Conservation (phyloP, 208 protist species). For the Trypanosoma platydactyli region DNA sequence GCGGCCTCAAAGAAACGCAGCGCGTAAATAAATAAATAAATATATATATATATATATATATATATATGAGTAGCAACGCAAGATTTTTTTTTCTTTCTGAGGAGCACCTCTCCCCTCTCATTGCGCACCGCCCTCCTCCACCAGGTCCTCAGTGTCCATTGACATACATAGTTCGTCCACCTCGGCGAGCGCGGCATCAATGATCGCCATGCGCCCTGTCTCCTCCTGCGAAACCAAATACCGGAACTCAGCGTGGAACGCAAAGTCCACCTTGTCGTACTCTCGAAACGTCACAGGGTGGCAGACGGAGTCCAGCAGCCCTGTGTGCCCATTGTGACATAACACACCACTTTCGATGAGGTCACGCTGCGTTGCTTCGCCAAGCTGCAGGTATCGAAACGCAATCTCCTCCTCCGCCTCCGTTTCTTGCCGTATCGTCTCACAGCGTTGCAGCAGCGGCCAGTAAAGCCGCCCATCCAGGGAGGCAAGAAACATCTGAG, state of each 20-base stretch:
- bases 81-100: constrained; percentile 2
- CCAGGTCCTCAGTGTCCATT: background rate
- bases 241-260: constrained; percentile 47
- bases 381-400: constrained; percentile 47
- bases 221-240: constrained; percentile 55
- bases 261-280: constrained; percentile 50
- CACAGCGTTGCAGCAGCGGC: constrained; percentile 61
- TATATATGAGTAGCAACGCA: background rate
- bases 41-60: constrained; percentile 6
- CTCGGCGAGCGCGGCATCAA: constrained; percentile 34
- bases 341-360: constrained; percentile 36
- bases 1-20: background rate
- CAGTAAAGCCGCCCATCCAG: constrained; percentile 46
- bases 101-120: background rate
- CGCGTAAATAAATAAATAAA: constrained; percentile 25
- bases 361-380: constrained; percentile 48
- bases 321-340: constrained; percentile 25
- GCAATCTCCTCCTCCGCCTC: constrained; percentile 69
- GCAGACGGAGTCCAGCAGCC: constrained; percentile 22
- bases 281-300: constrained; percentile 29
- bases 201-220: constrained; percentile 56
- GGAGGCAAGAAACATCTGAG: background rate
- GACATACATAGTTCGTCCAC: constrained; percentile 19
- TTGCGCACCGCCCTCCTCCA: background rate
- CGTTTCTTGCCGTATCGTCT: constrained; percentile 66